Conservation (phyloP, 1,284 basidiomycete species). For the Spongiforma sp. region DNA sequence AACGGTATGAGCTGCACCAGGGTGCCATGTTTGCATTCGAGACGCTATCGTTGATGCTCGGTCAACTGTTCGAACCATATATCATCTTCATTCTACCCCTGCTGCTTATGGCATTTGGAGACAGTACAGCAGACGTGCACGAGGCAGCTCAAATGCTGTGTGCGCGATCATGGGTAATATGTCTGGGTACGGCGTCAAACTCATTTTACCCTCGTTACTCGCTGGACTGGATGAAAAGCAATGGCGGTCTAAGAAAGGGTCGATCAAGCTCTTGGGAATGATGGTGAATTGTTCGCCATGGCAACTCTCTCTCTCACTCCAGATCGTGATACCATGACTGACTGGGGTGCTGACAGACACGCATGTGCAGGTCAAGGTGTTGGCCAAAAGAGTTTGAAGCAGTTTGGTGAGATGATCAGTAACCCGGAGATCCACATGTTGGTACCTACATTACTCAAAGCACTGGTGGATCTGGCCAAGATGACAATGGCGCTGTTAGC, state of each 20-base stretch:
- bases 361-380: constrained; percentile 93
- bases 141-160: constrained; percentile 96
- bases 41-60: constrained; percentile 86
- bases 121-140: constrained; percentile 87
- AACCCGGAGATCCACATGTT: constrained; percentile 98
- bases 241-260: constrained; percentile 98
- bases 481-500: too few species aligned
- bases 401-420: constrained; percentile 96
- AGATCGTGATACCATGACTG: constrained; percentile 95
- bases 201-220: constrained; percentile 90
- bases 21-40: constrained; percentile 97
- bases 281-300: constrained; percentile 99
- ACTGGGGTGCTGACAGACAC: constrained; percentile 97
- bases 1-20: constrained; percentile 85
- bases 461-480: too few species aligned
- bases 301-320: constrained; percentile 94
- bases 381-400: constrained; percentile 97
- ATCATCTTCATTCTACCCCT: constrained; percentile 87
- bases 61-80: constrained; percentile 94
- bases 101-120: constrained; percentile 92
- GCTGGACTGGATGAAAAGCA: constrained; percentile 97
- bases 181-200: constrained; percentile 95
- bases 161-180: constrained; percentile 96
- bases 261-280: constrained; percentile 96
- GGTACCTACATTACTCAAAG: too few species aligned